These are phyloP conservation scores for Croton setiger DNA, from an alignment of 441 rosid genomes.

Conservation along the genomic window DNA sequence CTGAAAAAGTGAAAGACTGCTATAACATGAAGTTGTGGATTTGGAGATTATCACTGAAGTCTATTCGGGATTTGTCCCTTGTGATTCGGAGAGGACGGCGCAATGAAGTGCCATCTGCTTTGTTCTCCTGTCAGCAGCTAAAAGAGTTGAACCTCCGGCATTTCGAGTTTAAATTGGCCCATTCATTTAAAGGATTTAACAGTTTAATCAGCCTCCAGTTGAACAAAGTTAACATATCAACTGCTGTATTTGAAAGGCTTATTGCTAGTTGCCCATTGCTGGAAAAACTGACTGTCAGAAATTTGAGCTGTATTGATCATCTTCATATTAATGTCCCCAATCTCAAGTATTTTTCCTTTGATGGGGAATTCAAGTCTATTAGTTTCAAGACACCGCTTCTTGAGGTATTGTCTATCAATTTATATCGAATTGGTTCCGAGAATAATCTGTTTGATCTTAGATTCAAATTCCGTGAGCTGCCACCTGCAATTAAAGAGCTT, in stretches of 20 bases:
- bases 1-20: conserved; percentile 10
- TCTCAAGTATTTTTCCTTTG: conserved; percentile 23
- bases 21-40: conserved; percentile 20
- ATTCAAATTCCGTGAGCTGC: conserved; percentile 18
- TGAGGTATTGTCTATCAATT: conserved; percentile 8
- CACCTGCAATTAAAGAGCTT: conserved; percentile 18
- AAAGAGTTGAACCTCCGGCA: conserved; percentile 16
- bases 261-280: conserved; percentile 24
- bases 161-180: conserved; percentile 11
- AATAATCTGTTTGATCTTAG: conserved; percentile 19
- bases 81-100: conserved; percentile 8
- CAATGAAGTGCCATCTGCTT: conserved; percentile 15
- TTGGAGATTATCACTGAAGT: conserved; percentile 17
- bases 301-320: conserved; percentile 21
- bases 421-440: conserved; percentile 20
- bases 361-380: conserved; percentile 26
- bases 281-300: conserved; percentile 5
- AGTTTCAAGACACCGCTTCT: conserved; percentile 17
- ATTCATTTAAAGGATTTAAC: conserved; percentile 17
- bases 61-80: conserved; percentile 19
- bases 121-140: conserved; percentile 21
- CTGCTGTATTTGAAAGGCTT: conserved; percentile 17
- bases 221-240: conserved; percentile 17
- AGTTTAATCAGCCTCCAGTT: conserved; percentile 17
- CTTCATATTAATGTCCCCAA: conserved; percentile 18